Conservation (phyloP, 176 grass and related monocot species). For the Elaeis guineensis region DNA sequence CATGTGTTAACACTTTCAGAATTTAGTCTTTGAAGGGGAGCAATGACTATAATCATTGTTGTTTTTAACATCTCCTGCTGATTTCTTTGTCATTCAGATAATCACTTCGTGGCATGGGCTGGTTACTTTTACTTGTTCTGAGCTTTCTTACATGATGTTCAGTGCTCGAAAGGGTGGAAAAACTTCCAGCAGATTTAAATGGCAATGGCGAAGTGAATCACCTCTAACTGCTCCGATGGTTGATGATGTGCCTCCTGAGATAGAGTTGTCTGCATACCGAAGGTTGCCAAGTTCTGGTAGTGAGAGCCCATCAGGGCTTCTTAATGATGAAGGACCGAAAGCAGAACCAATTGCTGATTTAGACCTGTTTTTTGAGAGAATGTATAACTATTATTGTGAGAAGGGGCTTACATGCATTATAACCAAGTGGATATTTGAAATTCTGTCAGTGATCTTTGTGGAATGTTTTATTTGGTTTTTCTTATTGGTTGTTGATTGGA, state of each 20-base stretch:
- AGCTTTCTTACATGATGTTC: constrained; percentile 26
- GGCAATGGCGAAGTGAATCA: constrained; percentile 47
- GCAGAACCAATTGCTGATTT: constrained; percentile 62
- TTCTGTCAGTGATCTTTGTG: constrained; percentile 78
- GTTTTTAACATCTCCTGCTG: too few species aligned
- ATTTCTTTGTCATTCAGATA: constrained; percentile 19
- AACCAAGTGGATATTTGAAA: constrained; percentile 84
- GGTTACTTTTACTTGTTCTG: constrained; percentile 5
- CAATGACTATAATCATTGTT: too few species aligned
- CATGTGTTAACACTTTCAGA: too few species aligned
- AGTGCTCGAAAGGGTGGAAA: constrained; percentile 8
- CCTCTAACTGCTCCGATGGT: constrained; percentile 53
- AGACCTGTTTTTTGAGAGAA: constrained; percentile 84
- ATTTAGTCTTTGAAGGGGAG: too few species aligned
- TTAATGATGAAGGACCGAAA: constrained; percentile 54
- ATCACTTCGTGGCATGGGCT: constrained; percentile 30
- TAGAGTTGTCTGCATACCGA: constrained; percentile 72
- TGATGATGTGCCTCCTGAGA: constrained; percentile 49
- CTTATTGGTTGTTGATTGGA: constrained; percentile 89
- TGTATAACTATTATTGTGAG: constrained; percentile 84
- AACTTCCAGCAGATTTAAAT: constrained; percentile 32
- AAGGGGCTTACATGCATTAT: constrained; percentile 88
- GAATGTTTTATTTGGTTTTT: constrained; percentile 89
- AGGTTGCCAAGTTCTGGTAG: constrained; percentile 42
- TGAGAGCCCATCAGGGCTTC: constrained; percentile 73